Percentiles rank a stretch among this genome's conserved stretches.
These are phyloP conservation scores for Anthostomella pinea DNA, from an alignment of 2,329 filamentous ascomycete species.

Conservation along the genomic window DNA sequence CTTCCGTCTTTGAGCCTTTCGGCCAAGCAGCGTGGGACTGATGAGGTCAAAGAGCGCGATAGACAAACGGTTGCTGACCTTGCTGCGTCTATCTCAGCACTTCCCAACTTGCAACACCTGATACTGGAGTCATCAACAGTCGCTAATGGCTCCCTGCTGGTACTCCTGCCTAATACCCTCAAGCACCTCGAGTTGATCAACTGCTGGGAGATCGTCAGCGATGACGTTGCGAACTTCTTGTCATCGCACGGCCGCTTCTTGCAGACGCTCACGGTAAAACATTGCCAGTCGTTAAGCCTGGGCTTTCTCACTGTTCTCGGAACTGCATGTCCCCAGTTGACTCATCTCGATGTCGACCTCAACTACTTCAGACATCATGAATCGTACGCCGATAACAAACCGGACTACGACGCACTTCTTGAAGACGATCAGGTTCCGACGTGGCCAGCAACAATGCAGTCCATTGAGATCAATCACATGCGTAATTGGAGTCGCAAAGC, in stretches of 20 bases:
- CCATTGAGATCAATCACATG: conserved; percentile 73
- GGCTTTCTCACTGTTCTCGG: conserved; percentile 69
- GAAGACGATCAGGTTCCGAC: conserved; percentile 61
- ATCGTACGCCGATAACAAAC: conserved; percentile 68
- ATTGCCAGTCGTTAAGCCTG: conserved; percentile 77
- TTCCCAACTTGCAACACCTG: conserved; percentile 65
- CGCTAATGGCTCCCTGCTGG: conserved; percentile 66
- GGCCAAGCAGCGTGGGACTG: conserved; percentile 13
- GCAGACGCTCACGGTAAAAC: conserved; percentile 64
- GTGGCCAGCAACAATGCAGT: conserved; percentile 72
- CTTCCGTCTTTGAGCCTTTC: conserved; percentile 40
- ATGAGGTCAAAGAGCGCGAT: conserved; percentile 31
- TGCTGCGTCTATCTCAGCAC: conserved; percentile 45
- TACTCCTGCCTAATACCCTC: conserved; percentile 64
- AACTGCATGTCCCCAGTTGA: conserved; percentile 65
- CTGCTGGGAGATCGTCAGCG: conserved; percentile 71
- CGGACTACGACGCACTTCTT: conserved; percentile 71
- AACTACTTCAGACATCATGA: conserved; percentile 71
- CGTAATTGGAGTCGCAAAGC: conserved; percentile 69
- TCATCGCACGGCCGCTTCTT: conserved; percentile 65
- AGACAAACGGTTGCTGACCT: conserved; percentile 31
- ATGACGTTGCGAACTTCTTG: conserved; percentile 64
- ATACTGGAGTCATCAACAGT: conserved; percentile 73
- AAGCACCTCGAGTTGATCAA: conserved; percentile 71
- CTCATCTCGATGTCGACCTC: conserved; percentile 72